These are phyloP conservation scores for Sphagnum magellanicum DNA, from an alignment of 228 moss, liverwort and hornwort genomes.

Conservation along the genomic window DNA sequence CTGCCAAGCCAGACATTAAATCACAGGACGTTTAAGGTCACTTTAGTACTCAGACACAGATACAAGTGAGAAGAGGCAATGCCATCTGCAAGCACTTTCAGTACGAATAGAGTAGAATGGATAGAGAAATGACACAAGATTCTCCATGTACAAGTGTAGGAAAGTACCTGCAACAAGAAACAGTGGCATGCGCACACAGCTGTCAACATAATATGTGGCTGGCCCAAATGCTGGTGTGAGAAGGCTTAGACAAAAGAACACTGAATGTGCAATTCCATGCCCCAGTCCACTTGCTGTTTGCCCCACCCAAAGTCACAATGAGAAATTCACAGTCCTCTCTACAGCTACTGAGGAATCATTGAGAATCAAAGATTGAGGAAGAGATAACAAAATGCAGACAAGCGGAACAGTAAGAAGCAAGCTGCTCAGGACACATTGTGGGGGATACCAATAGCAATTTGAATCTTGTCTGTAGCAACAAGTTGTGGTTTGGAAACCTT, in stretches of 20 bases:
- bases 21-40: neutral
- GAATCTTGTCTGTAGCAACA: slow-evolving; percentile 67
- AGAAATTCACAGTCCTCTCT: neutral
- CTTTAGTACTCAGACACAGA: neutral
- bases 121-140: neutral
- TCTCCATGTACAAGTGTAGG: too few relatives aligned
- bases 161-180: slow-evolving; percentile 71
- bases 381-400: neutral
- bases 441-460: slow-evolving; percentile 70
- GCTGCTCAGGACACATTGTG: neutral
- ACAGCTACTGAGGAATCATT: neutral
- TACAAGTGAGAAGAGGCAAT: neutral
- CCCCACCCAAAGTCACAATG: slow-evolving; percentile 5
- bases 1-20: slow-evolving; percentile 25
- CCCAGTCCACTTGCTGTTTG: slow-evolving; percentile 81
- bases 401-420: neutral
- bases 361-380: neutral
- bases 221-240: slow-evolving; percentile 82
- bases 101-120: neutral
- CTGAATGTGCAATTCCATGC: slow-evolving; percentile 81
- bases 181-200: slow-evolving; percentile 80
- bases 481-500: slow-evolving; percentile 74
- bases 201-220: slow-evolving; percentile 68
- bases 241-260: slow-evolving; percentile 86
- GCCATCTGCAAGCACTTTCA: neutral